Evolutionary conservation across 495 filamentous ascomycete genomes (phyloP).

Genomic region (Penicillium paxilli): DNA sequence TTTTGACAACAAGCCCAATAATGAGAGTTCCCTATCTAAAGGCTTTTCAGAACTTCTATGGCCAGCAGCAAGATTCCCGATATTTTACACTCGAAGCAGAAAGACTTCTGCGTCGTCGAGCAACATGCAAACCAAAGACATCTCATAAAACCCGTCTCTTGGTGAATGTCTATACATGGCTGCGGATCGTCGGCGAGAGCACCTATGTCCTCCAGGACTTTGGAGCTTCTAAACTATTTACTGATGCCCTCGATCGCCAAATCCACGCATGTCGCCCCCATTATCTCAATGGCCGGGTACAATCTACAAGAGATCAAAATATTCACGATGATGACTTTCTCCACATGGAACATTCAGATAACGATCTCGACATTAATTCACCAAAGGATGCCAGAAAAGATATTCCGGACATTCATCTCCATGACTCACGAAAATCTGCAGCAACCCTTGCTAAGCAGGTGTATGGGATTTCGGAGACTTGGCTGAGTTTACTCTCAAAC

Average conservation of each 20-base stretch:
- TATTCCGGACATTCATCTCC: conserved; percentile 17
- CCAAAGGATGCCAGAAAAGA: conserved; percentile 22
- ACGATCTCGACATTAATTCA: conserved; percentile 27
- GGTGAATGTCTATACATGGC: conserved; percentile 28
- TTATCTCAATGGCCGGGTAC: neutral
- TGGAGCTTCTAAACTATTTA: conserved; percentile 9
- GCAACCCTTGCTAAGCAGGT: conserved; percentile 22
- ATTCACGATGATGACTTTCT: conserved; percentile 26
- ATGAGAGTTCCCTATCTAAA: no score
- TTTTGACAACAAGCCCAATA: no score
- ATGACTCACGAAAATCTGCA: conserved; percentile 21
- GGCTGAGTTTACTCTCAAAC: conserved; percentile 34
- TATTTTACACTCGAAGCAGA: conserved; percentile 27
- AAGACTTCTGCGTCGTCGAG: conserved; percentile 26
- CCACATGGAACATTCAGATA: conserved; percentile 21
- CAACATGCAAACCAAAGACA: conserved; percentile 15
- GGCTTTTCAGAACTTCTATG: conserved; percentile 12
- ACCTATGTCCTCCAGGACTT: conserved; percentile 28
- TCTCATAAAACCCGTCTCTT: conserved; percentile 27
- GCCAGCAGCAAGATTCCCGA: conserved; percentile 21
- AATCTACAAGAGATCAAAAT: conserved; percentile 1
- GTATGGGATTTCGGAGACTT: conserved; percentile 32
- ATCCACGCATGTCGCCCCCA: conserved; percentile 1
- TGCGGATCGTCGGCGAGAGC: conserved; percentile 28
- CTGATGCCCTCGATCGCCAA: conserved; percentile 14